These are phyloP conservation scores for Pseudoperonospora humuli DNA, from an alignment of 352 stramenopile species.

Conservation along the genomic window DNA sequence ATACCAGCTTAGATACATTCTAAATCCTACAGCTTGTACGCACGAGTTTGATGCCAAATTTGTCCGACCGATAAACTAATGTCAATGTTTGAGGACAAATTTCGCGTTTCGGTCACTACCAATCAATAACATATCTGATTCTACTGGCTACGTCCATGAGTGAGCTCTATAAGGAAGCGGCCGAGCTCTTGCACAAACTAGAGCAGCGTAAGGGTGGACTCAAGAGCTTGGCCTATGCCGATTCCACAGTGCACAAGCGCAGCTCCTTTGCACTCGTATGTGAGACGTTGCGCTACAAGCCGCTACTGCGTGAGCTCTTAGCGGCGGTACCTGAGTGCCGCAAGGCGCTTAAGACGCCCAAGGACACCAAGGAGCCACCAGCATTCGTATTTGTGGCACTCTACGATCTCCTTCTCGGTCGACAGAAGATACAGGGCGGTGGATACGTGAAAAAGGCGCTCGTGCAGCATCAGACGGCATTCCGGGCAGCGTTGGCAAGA, in stretches of 20 bases:
- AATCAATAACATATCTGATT: too few species aligned
- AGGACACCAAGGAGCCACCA: constrained; percentile 27
- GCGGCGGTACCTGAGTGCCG: constrained; percentile 60
- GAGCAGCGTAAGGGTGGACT: constrained; percentile 70
- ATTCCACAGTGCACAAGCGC: constrained; percentile 77
- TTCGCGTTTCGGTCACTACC: too few species aligned
- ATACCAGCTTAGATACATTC: too few species aligned
- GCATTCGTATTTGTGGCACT: constrained; percentile 76
- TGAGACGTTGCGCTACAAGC: constrained; percentile 85
- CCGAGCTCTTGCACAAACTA: constrained; percentile 66
- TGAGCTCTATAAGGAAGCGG: constrained; percentile 79
- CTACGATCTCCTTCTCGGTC: constrained; percentile 84
- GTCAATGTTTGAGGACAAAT: too few species aligned
- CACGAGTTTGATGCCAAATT: too few species aligned
- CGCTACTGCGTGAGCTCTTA: constrained; percentile 62
- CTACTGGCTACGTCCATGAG: too few species aligned
- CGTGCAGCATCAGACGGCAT: constrained; percentile 60
- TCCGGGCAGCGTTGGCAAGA: constrained; percentile 64
- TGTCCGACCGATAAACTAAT: too few species aligned
- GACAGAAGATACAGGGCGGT: constrained; percentile 80
- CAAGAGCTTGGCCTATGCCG: constrained; percentile 79
- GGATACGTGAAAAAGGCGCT: constrained; percentile 85
- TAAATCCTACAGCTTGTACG: too few species aligned
- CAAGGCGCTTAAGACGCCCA: constrained; percentile 52
- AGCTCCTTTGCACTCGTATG: constrained; percentile 86